Base-by-base conservation (phyloP, 2,329 filamentous ascomycete genomes). In the Arthroderma sp. region DNA sequence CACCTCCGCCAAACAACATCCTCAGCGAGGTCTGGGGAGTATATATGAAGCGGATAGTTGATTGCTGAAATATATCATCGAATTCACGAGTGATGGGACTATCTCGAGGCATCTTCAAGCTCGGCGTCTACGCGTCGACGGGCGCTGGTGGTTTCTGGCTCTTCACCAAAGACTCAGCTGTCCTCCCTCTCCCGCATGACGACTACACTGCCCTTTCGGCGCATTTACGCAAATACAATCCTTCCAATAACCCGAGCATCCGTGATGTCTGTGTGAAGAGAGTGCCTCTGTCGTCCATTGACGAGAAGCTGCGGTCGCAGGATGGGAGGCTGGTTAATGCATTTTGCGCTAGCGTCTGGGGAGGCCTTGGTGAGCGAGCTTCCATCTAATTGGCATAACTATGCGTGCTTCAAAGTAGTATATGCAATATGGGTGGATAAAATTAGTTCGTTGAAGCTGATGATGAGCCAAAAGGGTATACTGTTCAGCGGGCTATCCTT, bases 341-440 rank as follows among this genome's bases (percentile, higher is more conserved):
- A 62, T 86, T 87, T 66, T 86, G 82, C 66, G 81, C 81, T 11
- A 83, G 83, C 47, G 72, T 86, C 53, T 88, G 81, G 84, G 78
- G 35, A 11, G 35, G 35, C 9, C 35, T 13, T 1, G 35, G 35
- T 37, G 9, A 37, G 35, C 35, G 35, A 37, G 35, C 35, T 1
- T 37, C 35, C 35, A 37, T 3, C 13, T 5, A 15, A 5, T 37
- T 37, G 13, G n/a, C n/a, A n/a, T n/a, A n/a, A n/a, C n/a, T n/a
- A n/a, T n/a, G n/a, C n/a, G n/a, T n/a, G n/a, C n/a, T n/a, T n/a
- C n/a, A n/a, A n/a, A n/a, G n/a, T 15, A 3, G 3, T 37, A 15
- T 37, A 37, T 37, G 35, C 13, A 13, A 37, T 11, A 13, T 37
- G 35, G 3, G 13, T 37, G 35, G 9, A 37, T 2, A 15, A 37